phyloP scores from a whole-genome alignment of 176 grass and related monocot species.

The Bonia amplexicaulis region DNA sequence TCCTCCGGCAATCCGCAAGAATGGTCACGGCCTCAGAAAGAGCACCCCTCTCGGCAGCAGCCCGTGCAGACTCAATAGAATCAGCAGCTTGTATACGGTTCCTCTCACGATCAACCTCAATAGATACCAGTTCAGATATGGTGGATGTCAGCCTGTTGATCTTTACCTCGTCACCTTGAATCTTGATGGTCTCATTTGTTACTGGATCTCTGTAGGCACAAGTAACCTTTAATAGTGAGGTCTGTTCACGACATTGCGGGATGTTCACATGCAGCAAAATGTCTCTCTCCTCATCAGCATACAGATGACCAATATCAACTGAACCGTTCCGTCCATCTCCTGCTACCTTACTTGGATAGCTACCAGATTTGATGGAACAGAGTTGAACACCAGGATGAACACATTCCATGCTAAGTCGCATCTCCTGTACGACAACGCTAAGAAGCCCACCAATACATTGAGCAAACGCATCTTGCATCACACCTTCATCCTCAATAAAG shows the following conservation, averaged over 20 bases:
- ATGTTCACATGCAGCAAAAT: constrained; percentile 60
- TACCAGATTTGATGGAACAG: constrained; percentile 71
- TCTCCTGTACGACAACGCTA: constrained; percentile 70
- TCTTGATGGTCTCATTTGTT: constrained; percentile 46
- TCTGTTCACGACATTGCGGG: constrained; percentile 42
- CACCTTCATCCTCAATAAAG: constrained; percentile 88
- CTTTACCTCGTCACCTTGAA: constrained; percentile 49
- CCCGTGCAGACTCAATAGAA: constrained; percentile 53
- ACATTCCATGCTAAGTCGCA: constrained; percentile 56
- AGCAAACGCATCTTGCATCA: constrained; percentile 97
- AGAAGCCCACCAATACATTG: constrained; percentile 96
- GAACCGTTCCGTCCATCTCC: constrained; percentile 57
- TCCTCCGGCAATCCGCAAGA: constrained; percentile 57
- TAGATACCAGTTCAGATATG: constrained; percentile 34
- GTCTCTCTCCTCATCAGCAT: constrained; percentile 93
- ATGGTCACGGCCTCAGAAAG: constrained; percentile 65
- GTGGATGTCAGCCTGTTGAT: constrained; percentile 47
- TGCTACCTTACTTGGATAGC: constrained; percentile 57
- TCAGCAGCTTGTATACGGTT: constrained; percentile 66
- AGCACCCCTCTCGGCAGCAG: constrained; percentile 66
- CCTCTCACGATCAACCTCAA: constrained; percentile 80
- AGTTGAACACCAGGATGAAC: constrained; percentile 61
- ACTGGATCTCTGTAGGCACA: constrained; percentile 73
- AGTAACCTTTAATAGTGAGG: constrained; percentile 51
- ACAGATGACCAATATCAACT: constrained; percentile 64